These are phyloP conservation scores for Onygenales sp. DNA, from an alignment of 2,329 filamentous ascomycete genomes.

Conservation along the genomic window DNA sequence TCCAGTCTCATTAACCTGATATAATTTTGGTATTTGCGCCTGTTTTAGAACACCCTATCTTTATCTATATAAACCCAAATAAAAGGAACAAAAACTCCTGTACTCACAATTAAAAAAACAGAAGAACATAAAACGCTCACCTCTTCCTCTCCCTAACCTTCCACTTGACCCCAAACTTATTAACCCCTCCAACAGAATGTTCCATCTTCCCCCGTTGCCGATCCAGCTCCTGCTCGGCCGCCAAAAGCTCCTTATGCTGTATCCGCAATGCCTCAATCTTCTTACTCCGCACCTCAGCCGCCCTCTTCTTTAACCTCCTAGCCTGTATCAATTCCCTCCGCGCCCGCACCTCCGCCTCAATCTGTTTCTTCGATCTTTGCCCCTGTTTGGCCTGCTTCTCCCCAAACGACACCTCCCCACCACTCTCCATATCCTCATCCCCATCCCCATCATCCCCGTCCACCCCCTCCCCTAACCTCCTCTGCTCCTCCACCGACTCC, in stretches of 20 bases:
- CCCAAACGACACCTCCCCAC: constrained; percentile 6
- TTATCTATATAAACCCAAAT: neutral
- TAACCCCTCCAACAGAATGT: constrained; percentile 50
- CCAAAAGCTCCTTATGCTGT: constrained; percentile 45
- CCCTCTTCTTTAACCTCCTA: constrained; percentile 39
- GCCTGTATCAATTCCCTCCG: constrained; percentile 28
- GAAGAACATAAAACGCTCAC: constrained; percentile 19
- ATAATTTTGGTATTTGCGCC: neutral
- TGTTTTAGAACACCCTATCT: neutral
- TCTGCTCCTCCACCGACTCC: constrained; percentile 28
- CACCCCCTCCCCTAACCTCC: constrained; percentile 16
- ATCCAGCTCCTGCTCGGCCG: constrained; percentile 48
- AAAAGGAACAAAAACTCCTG: neutral
- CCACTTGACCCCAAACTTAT: constrained; percentile 56
- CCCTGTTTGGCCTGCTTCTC: constrained; percentile 11
- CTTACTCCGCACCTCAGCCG: constrained; percentile 38
- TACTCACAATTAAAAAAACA: neutral
- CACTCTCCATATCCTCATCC: constrained; percentile 7
- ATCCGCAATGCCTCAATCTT: constrained; percentile 45
- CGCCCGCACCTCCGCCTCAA: constrained; percentile 33
- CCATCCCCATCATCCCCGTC: constrained; percentile 15
- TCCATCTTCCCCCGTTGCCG: constrained; percentile 54
- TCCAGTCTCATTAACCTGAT: too few relatives aligned
- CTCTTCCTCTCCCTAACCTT: constrained; percentile 54
- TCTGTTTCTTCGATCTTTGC: constrained; percentile 35